These are phyloP conservation scores for Pistacia vera DNA, from an alignment of 345 rosid species.

Conservation along the genomic window DNA sequence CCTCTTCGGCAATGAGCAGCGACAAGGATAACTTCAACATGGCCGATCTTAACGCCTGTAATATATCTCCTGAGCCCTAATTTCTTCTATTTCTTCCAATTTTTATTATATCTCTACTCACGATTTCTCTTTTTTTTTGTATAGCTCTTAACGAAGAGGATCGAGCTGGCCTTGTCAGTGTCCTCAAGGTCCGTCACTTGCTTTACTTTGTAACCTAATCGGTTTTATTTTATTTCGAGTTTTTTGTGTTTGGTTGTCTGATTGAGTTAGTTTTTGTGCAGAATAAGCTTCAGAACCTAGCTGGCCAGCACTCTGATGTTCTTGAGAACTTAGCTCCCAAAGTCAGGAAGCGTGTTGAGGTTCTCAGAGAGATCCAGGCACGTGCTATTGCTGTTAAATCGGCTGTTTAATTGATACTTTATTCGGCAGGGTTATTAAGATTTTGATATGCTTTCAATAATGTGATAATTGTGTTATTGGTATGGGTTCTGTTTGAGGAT, in stretches of 20 bases:
- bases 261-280: slow-evolving; percentile 25
- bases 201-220: neutral
- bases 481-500: neutral
- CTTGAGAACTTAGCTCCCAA: slow-evolving; percentile 62
- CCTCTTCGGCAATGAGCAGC: slow-evolving; percentile 54
- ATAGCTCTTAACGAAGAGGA: slow-evolving; percentile 69
- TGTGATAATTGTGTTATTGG: neutral
- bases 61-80: neutral
- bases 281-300: slow-evolving; percentile 80
- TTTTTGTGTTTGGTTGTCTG: slow-evolving; percentile 7
- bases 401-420: neutral
- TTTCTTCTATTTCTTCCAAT: neutral
- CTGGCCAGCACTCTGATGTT: slow-evolving; percentile 74
- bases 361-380: slow-evolving; percentile 90
- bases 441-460: neutral
- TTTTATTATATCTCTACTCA: neutral
- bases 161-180: slow-evolving; percentile 81
- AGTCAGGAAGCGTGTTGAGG: slow-evolving; percentile 89
- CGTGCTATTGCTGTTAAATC: slow-evolving; percentile 1
- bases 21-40: slow-evolving; percentile 64
- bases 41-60: slow-evolving; percentile 79
- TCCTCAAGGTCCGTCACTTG: slow-evolving; percentile 65
- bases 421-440: neutral
- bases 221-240: neutral
- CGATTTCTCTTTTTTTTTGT: neutral